phyloP scores from a whole-genome alignment of 2,329 filamentous ascomycete genomes.

The Trichophyton schoenleinii region DNA sequence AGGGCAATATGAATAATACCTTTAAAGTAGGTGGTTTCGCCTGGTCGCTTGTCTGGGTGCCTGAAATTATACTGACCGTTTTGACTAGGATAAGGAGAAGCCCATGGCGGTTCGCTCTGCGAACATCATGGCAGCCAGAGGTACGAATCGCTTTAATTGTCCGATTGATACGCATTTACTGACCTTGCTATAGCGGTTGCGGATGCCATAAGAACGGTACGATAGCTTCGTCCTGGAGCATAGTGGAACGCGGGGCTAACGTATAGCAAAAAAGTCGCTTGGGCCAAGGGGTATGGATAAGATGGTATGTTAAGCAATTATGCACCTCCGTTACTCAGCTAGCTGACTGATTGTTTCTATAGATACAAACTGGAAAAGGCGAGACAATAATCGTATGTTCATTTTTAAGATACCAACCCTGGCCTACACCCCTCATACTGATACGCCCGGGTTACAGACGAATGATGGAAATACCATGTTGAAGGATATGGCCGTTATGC shows the following conservation, averaged over 20 bases:
- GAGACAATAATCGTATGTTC: constrained; percentile 71
- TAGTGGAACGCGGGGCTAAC: constrained; percentile 28
- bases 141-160: constrained; percentile 36
- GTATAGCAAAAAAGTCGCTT: constrained; percentile 47
- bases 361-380: constrained; percentile 88
- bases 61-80: constrained; percentile 4
- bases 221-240: constrained; percentile 17
- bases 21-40: constrained; percentile 46
- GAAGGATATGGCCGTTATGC: constrained; percentile 97
- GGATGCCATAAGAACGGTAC: constrained; percentile 83
- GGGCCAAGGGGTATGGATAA: constrained; percentile 98
- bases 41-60: background rate
- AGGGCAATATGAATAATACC: constrained; percentile 45
- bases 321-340: background rate
- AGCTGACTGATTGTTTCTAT: constrained; percentile 6
- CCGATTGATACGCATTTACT: constrained; percentile 15
- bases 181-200: constrained; percentile 59
- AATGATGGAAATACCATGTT: constrained; percentile 99
- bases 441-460: constrained; percentile 39
- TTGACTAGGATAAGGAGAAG: constrained; percentile 78
- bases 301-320: constrained; percentile 46
- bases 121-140: constrained; percentile 95
- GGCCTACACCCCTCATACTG: background rate
- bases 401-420: background rate
- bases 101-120: constrained; percentile 88